Percentiles rank a stretch among this genome's conserved stretches.
phyloP scores from a whole-genome alignment of 139 green algal genomes.

The Volvox reticuliferus region DNA sequence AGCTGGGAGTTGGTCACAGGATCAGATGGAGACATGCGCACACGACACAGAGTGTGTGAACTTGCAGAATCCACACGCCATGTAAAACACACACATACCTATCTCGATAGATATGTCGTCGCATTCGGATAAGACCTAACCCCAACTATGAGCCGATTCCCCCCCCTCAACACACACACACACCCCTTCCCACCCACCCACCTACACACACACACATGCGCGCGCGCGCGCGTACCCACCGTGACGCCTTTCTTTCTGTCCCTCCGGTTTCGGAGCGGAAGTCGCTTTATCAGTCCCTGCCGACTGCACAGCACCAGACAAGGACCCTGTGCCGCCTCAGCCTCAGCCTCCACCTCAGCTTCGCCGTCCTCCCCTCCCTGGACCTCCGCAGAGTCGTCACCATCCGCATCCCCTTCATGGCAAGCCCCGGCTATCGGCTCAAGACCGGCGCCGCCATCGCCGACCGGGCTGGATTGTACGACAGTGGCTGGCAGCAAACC shows the following conservation, averaged over 20 bases:
- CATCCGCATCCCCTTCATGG: neutral
- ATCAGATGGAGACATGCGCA: too few species aligned
- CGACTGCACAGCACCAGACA: constrained; percentile 77
- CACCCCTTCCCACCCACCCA: neutral
- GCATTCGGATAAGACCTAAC: too few species aligned
- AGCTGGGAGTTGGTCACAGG: too few species aligned
- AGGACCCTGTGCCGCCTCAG: constrained; percentile 15
- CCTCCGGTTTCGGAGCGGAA: constrained; percentile 57
- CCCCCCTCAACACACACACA: too few species aligned
- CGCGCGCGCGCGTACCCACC: too few species aligned
- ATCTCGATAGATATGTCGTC: too few species aligned
- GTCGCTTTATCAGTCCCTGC: constrained; percentile 78
- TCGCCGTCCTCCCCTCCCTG: neutral
- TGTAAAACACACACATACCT: too few species aligned
- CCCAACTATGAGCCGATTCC: too few species aligned
- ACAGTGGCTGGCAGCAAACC: constrained; percentile 42
- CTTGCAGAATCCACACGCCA: too few species aligned
- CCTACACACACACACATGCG: neutral
- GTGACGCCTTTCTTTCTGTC: neutral
- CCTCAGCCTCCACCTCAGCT: neutral
- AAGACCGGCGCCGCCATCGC: neutral
- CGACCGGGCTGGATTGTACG: neutral
- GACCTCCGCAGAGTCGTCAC: too few species aligned
- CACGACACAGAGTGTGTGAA: too few species aligned
- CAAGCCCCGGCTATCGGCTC: too few species aligned